Conservation (phyloP, 306 rosid species). For the Prinsepia uniflora region DNA sequence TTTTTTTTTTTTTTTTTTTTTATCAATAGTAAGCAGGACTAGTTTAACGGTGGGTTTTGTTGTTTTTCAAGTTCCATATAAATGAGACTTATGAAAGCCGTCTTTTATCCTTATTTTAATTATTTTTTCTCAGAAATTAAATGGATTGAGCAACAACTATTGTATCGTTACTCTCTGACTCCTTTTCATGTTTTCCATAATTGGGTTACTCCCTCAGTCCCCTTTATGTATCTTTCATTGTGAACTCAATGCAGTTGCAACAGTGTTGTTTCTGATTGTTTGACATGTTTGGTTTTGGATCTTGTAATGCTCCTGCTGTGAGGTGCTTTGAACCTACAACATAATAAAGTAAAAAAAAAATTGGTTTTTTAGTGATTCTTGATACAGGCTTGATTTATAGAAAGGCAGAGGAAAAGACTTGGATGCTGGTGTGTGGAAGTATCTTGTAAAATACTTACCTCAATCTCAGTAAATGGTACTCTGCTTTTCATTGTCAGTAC, state of each 20-base stretch:
- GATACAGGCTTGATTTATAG: not conserved
- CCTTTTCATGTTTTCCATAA: not conserved
- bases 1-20: too few relatives aligned
- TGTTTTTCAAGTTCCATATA: not conserved
- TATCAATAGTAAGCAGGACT: too few relatives aligned
- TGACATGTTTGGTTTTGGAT: not conserved
- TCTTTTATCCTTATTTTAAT: not conserved
- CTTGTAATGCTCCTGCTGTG: slow-evolving; percentile 3
- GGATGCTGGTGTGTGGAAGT: slow-evolving; percentile 7
- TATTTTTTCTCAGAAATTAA: not conserved
- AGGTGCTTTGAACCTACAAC: not conserved
- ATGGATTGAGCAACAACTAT: not conserved
- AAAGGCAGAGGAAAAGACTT: not conserved
- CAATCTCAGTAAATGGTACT: not conserved
- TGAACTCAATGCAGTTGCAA: not conserved
- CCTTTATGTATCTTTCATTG: not conserved
- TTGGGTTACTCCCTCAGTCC: not conserved
- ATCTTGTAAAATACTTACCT: not conserved
- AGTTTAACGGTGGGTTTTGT: not conserved
- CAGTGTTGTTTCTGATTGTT: not conserved
- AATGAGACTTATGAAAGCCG: not conserved
- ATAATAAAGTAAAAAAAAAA: not conserved
- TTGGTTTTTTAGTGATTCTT: not conserved
- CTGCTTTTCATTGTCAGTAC: slow-evolving; percentile 1
- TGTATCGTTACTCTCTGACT: not conserved